A percentile compares a stretch with the other conserved stretches of the same genome.
These are phyloP conservation scores for Penicillium sp. DNA, from an alignment of 2,329 filamentous ascomycete species.

Conservation along the genomic window DNA sequence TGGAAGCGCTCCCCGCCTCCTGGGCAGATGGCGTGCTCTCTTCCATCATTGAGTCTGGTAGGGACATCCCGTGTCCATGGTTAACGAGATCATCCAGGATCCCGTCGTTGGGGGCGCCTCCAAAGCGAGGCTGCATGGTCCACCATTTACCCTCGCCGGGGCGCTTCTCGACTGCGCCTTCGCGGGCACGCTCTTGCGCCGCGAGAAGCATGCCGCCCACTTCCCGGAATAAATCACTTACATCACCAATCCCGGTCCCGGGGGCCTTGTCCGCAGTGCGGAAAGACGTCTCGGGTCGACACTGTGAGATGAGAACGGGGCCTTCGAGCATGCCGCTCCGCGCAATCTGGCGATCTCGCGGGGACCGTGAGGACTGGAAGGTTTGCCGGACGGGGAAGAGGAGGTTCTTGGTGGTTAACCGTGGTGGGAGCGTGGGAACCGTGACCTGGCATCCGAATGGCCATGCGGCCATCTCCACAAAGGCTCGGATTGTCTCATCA, in stretches of 20 bases:
- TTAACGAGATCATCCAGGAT: conserved; percentile 35
- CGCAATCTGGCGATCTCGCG: conserved; percentile 52
- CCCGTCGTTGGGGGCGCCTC: conserved; percentile 46
- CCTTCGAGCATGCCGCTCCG: conserved; percentile 58
- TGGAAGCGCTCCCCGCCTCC: conserved; percentile 35
- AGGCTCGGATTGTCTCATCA: conserved; percentile 54
- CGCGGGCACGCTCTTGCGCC: conserved; percentile 59
- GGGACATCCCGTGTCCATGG: conserved; percentile 28
- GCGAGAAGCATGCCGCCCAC: conserved; percentile 56
- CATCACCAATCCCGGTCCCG: conserved; percentile 36
- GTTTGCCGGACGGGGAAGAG: conserved; percentile 58
- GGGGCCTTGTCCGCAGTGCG: conserved; percentile 32
- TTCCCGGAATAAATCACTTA: conserved; percentile 57
- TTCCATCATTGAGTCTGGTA: conserved; percentile 27
- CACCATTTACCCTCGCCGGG: conserved; percentile 61
- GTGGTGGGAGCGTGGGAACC: conserved; percentile 47
- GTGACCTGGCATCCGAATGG: conserved; percentile 56
- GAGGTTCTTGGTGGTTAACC: conserved; percentile 50
- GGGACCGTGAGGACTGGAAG: conserved; percentile 53
- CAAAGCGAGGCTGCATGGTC: conserved; percentile 56
- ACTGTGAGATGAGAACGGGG: conserved; percentile 56
- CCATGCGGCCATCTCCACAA: conserved; percentile 59
- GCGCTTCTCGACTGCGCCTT: conserved; percentile 50
- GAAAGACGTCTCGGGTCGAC: conserved; percentile 55
- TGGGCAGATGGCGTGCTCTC: conserved; percentile 27